Evolutionary conservation across 345 rosid genomes (phyloP), one percentile per base, ranked within the genome.

Genomic region (Gossypioides kirkii): DNA sequence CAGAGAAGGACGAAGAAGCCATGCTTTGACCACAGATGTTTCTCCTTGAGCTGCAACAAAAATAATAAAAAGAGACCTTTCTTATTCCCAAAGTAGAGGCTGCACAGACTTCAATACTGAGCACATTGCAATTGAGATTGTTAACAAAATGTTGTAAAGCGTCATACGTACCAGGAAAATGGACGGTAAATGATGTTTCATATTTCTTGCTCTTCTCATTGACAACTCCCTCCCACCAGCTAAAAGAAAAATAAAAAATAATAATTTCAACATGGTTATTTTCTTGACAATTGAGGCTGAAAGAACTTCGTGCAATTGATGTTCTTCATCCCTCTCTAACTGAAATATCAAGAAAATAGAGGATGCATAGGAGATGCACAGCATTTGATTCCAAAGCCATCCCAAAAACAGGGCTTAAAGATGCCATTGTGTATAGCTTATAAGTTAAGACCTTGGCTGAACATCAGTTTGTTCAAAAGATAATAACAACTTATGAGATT

Each of bases 181-280:
- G 85, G 43, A 96, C 87, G 43, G 92, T 89, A 18, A 86, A 75
- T 43, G 84, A 71, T 53, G 87, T 83, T 72, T 87, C 95, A 78
- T 96, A 95, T 56, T 83, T 92, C 86, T 91, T 86, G 89, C 75
- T 86, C 86, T 86, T 91, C 77, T 90, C 98, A 43, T 86, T 84
- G 62, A 96, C 78, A 71, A 90, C 84, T 76, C 97, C 99, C 84
- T 96, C 99, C 91, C 87, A 79, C 99, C 99, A 96, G 81, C 99
- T 96, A 84, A 72, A 69, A 70, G 71, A 77, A 49, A 74, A 47
- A 73, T 10, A 59, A 50, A 72, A 43, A 17, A 58, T 59, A 52
- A 61, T 71, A 9, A 55, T 26, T 59, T 59, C 63, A 59, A 59
- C 18, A 25, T 1, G 63, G 63, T 26, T 59, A 8, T 25, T 13